These are phyloP conservation scores for Plectranthus barbatus DNA, from an alignment of 257 asterid genomes.

Conservation along the genomic window DNA sequence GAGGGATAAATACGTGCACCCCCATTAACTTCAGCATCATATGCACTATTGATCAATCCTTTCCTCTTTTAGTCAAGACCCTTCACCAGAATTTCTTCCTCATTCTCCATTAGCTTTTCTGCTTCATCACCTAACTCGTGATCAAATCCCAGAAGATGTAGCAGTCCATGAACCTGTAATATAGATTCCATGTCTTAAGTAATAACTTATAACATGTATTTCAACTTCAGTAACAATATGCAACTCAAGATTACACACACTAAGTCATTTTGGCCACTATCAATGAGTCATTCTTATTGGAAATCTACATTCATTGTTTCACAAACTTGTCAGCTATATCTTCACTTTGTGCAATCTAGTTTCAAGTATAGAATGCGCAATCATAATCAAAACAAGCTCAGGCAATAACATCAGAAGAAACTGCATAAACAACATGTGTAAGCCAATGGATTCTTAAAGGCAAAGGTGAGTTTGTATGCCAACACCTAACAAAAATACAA, in stretches of 20 bases:
- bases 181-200: neutral
- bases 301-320: neutral
- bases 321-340: neutral
- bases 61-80: slow-evolving; percentile 94
- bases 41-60: slow-evolving; percentile 79
- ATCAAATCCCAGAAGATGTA: slow-evolving; percentile 96
- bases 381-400: neutral
- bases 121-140: slow-evolving; percentile 95
- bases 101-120: slow-evolving; percentile 92
- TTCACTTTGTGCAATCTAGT: neutral
- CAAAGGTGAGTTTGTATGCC: neutral
- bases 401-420: neutral
- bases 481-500: neutral
- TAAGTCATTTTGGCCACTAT: neutral
- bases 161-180: slow-evolving; percentile 85
- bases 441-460: neutral
- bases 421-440: neutral
- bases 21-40: slow-evolving; percentile 49
- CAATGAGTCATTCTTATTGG: neutral
- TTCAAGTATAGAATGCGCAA: neutral
- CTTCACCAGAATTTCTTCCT: slow-evolving; percentile 66
- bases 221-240: neutral
- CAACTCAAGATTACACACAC: slow-evolving; percentile 3
- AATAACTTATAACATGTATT: neutral
- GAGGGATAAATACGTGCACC: slow-evolving; percentile 29